Evolutionary conservation across 2,329 filamentous ascomycete genomes (phyloP).

Genomic region (Penicillium sclerotigenum): DNA sequence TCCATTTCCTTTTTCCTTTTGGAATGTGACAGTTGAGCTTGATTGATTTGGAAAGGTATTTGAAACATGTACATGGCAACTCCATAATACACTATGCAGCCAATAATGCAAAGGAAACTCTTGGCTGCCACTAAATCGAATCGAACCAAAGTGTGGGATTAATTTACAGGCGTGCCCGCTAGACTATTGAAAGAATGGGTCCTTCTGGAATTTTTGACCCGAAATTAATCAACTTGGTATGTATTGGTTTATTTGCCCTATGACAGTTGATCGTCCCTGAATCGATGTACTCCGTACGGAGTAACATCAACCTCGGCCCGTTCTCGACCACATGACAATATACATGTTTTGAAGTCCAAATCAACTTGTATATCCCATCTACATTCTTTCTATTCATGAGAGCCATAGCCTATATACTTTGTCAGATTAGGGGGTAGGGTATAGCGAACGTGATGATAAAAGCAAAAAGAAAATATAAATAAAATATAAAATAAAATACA

Average conservation of each 20-base stretch:
- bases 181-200: constrained; percentile 1
- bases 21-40: background rate
- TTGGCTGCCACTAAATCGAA: background rate
- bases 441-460: background rate
- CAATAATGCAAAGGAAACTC: background rate
- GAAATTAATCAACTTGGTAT: background rate
- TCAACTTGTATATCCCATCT: background rate
- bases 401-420: background rate
- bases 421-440: no score
- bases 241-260: background rate
- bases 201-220: background rate
- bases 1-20: background rate
- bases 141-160: no score
- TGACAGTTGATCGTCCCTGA: background rate
- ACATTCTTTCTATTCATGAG: background rate
- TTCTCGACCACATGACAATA: background rate
- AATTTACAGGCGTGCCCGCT: background rate
- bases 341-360: background rate
- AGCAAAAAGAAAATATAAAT: background rate
- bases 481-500: no score
- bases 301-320: background rate
- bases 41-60: background rate
- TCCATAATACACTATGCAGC: background rate
- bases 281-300: background rate
- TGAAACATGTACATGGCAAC: background rate